Conservation (phyloP, 1,284 basidiomycete genomes). For the Xerocomus minutiporus region DNA sequence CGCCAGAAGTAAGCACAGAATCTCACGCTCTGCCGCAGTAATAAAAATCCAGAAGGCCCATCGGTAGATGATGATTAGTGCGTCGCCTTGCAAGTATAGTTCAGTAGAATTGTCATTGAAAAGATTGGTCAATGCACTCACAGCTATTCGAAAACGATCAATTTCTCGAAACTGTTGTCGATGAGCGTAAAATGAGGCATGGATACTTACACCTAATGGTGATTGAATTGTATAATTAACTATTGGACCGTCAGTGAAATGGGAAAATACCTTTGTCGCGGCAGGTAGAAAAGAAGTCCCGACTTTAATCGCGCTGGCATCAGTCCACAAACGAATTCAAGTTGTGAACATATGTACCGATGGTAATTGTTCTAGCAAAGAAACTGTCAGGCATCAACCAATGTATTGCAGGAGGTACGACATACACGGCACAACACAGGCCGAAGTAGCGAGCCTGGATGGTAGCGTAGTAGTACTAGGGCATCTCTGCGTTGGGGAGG, state of each 20-base stretch:
- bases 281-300: background rate
- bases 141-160: background rate
- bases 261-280: background rate
- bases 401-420: background rate
- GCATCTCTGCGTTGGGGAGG: too few relatives aligned
- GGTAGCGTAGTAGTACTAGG: background rate
- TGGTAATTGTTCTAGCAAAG: background rate
- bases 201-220: background rate
- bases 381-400: background rate
- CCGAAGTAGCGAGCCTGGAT: background rate
- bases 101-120: background rate
- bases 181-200: background rate
- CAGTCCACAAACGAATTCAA: background rate
- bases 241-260: too few relatives aligned
- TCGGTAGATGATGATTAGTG: background rate
- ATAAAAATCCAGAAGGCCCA: background rate
- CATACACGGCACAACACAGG: background rate
- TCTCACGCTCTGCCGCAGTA: background rate
- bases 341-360: background rate
- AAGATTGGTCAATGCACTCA: background rate
- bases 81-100: background rate
- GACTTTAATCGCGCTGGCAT: background rate
- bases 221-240: background rate
- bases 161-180: background rate
- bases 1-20: background rate